phyloP scores from a whole-genome alignment of 306 rosid genomes.

The Vigna radiata region DNA sequence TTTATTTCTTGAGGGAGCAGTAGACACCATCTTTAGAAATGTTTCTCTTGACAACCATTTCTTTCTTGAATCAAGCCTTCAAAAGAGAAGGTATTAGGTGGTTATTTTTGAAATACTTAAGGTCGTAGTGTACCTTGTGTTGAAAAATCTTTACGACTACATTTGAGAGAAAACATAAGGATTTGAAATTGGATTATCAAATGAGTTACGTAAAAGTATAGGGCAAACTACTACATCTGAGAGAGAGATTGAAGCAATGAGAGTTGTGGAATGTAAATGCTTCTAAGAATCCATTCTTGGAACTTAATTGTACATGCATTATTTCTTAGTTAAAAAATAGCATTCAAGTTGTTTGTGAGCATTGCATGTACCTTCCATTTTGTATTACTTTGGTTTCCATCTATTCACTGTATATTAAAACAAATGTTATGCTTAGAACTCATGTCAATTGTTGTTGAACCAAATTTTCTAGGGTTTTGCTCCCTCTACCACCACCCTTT shows the following conservation, averaged over 20 bases:
- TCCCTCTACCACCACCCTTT: too few species aligned
- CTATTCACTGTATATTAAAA: neutral
- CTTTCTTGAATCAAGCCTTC: too few species aligned
- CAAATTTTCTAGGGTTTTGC: too few species aligned
- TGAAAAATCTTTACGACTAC: too few species aligned
- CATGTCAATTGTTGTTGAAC: too few species aligned
- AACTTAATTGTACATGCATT: constrained; percentile 35
- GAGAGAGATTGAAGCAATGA: constrained; percentile 61
- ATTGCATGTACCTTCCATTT: constrained; percentile 16
- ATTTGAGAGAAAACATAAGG: neutral
- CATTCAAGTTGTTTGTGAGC: constrained; percentile 21
- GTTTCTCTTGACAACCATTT: too few species aligned
- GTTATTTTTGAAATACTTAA: too few species aligned
- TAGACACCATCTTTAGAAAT: too few species aligned
- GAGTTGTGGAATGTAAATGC: constrained; percentile 46
- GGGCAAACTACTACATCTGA: constrained; percentile 38
- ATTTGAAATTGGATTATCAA: neutral
- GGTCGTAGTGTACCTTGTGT: too few species aligned
- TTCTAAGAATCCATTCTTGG: constrained; percentile 22
- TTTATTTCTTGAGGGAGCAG: too few species aligned
- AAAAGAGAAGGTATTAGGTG: too few species aligned
- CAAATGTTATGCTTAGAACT: too few species aligned
- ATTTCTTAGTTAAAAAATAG: constrained; percentile 39
- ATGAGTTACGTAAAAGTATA: neutral
- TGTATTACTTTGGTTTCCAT: neutral